Evolutionary conservation across 78 protist species (phyloP).

Genomic region (Polysphondylium violaceum): DNA sequence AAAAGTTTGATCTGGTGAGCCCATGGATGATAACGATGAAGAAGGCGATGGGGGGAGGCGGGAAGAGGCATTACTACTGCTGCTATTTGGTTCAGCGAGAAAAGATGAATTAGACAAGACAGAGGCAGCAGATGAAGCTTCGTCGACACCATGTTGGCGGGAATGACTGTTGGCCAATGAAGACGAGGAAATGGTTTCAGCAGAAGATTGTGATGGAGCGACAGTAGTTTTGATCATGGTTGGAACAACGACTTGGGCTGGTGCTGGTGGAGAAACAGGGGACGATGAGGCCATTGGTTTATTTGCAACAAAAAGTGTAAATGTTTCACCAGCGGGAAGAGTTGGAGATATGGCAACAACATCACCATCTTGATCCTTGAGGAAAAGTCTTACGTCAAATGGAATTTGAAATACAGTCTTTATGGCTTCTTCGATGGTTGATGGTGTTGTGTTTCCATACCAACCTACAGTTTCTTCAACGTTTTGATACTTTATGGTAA

Average conservation of each 20-base stretch:
- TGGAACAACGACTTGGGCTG: neutral
- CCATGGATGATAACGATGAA: neutral
- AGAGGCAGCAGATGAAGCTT: constrained; percentile 14
- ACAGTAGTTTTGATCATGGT: neutral
- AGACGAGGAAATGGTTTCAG: too few species aligned
- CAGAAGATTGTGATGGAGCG: neutral
- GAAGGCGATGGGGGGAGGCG: neutral
- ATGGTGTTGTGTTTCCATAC: constrained; percentile 55
- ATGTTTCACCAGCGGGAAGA: constrained; percentile 49
- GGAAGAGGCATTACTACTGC: neutral
- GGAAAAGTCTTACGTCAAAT: constrained; percentile 1
- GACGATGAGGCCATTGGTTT: neutral
- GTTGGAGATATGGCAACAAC: constrained; percentile 65
- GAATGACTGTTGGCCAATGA: neutral
- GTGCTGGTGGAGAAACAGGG: neutral
- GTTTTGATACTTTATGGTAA: constrained; percentile 17
- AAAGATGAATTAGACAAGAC: too few species aligned
- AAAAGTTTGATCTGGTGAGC: constrained; percentile 26
- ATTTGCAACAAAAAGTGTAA: constrained; percentile 23
- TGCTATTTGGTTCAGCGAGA: neutral
- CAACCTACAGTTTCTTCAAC: constrained; percentile 48
- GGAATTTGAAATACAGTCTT: constrained; percentile 53
- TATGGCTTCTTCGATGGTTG: constrained; percentile 67
- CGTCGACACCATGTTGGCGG: neutral
- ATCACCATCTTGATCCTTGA: constrained; percentile 66